phyloP scores from a whole-genome alignment of 495 filamentous ascomycete species.

The Penicillium canescens region DNA sequence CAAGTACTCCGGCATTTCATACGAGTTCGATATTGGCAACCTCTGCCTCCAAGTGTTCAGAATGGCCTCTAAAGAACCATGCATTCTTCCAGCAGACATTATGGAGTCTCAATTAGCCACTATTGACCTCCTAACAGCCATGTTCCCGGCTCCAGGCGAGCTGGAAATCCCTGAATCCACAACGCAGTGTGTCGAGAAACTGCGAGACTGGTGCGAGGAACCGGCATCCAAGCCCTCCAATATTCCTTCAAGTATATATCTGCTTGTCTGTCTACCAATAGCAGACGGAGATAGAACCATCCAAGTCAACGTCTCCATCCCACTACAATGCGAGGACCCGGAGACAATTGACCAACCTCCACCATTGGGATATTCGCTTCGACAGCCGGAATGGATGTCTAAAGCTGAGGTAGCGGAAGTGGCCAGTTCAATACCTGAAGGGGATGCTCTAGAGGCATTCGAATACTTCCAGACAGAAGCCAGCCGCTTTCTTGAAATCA shows the following conservation, averaged over 20 bases:
- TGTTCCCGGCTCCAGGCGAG: constrained; percentile 38
- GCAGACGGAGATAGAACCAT: constrained; percentile 27
- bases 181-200: constrained; percentile 29
- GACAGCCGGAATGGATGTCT: constrained; percentile 45
- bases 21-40: not conserved
- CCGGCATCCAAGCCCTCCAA: constrained; percentile 8
- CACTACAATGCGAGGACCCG: constrained; percentile 23
- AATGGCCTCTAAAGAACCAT: constrained; percentile 22
- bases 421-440: constrained; percentile 27
- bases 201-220: constrained; percentile 34
- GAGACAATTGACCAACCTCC: constrained; percentile 27
- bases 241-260: constrained; percentile 25
- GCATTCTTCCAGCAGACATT: constrained; percentile 25
- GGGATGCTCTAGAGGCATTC: constrained; percentile 35
- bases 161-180: constrained; percentile 36
- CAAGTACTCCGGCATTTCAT: too few species aligned
- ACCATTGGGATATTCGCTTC: constrained; percentile 29
- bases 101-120: constrained; percentile 39
- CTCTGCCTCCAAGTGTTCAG: not conserved
- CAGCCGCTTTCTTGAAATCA: constrained; percentile 25
- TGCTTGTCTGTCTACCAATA: constrained; percentile 31
- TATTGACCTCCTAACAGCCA: constrained; percentile 36
- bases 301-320: constrained; percentile 37
- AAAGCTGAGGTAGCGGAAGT: constrained; percentile 36
- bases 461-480: constrained; percentile 33